A percentile compares a stretch with the other conserved stretches of the same genome.
Conservation (phyloP, 2,329 filamentous ascomycete genomes). For the Diaporthe vaccinii region DNA sequence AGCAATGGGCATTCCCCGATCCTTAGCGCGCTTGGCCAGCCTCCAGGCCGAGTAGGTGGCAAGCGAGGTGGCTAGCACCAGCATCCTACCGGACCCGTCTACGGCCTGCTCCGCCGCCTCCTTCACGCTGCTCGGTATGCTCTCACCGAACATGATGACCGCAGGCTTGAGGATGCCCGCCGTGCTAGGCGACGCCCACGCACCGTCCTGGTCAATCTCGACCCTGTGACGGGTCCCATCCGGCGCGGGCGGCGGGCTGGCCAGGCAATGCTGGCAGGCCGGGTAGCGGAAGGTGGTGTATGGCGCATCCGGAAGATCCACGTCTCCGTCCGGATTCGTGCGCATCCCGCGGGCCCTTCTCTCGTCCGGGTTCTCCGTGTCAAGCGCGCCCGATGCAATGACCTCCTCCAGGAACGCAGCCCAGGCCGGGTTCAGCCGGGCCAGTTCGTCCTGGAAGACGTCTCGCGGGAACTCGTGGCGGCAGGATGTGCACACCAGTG, state of each 20-base stretch:
- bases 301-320: conserved; percentile 87
- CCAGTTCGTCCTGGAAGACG: conserved; percentile 81
- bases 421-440: conserved; percentile 89
- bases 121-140: conserved; percentile 79
- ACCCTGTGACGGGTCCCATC: conserved; percentile 72
- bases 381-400: conserved; percentile 79
- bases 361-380: conserved; percentile 81
- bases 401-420: conserved; percentile 80
- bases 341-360: conserved; percentile 78
- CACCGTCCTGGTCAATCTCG: conserved; percentile 83
- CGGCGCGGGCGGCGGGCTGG: conserved; percentile 67
- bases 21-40: conserved; percentile 84
- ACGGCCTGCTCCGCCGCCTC: conserved; percentile 82
- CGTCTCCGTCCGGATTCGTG: conserved; percentile 94
- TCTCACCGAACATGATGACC: conserved; percentile 97
- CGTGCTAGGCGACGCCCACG: conserved; percentile 75
- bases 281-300: conserved; percentile 95
- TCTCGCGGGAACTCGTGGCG: conserved; percentile 77
- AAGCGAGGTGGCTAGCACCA: conserved; percentile 89
- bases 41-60: conserved; percentile 97
- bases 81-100: conserved; percentile 79
- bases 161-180: conserved; percentile 92
- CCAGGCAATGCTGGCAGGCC: conserved; percentile 84
- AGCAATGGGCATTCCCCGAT: conserved; percentile 86
- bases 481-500: conserved; percentile 86